Percentiles rank a stretch among this genome's conserved stretches.
Evolutionary conservation across 768 basidiomycete species (phyloP).

Genomic region (Termitomyces sp.): DNA sequence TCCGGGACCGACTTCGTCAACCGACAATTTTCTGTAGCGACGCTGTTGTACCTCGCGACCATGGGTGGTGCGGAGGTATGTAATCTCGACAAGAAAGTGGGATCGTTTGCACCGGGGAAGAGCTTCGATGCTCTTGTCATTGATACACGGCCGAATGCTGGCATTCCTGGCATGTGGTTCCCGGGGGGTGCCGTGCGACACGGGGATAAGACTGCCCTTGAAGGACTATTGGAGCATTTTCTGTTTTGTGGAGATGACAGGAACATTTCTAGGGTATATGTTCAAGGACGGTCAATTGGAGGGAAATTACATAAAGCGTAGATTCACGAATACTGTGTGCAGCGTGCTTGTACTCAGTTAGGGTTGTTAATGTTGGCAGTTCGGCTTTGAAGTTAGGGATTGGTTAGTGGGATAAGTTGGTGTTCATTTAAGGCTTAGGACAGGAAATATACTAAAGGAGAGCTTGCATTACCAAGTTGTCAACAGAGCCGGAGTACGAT

Average conservation of each 20-base stretch:
- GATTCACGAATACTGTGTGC: background rate
- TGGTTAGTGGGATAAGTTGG: no score
- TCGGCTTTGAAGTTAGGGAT: no score
- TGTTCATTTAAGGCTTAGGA: no score
- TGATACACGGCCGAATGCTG: constrained; percentile 44
- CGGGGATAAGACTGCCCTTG: constrained; percentile 20
- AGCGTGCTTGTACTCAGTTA: no score
- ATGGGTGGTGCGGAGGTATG: constrained; percentile 87
- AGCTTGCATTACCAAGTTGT: no score
- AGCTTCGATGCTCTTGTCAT: constrained; percentile 88
- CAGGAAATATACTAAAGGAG: no score
- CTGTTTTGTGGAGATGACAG: constrained; percentile 84
- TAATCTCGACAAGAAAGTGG: constrained; percentile 57
- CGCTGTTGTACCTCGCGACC: constrained; percentile 87
- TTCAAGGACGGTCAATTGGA: constrained; percentile 75
- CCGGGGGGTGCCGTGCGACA: constrained; percentile 26
- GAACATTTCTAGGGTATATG: constrained; percentile 78
- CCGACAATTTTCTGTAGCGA: constrained; percentile 64
- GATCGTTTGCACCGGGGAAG: constrained; percentile 77
- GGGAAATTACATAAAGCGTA: constrained; percentile 40
- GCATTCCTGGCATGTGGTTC: constrained; percentile 56
- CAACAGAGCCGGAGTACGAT: background rate
- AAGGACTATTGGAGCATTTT: constrained; percentile 72
- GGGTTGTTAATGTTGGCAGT: no score
- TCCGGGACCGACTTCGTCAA: constrained; percentile 34